Conservation (phyloP, 768 basidiomycete species). For the Coprinopsis marcescibilis region DNA sequence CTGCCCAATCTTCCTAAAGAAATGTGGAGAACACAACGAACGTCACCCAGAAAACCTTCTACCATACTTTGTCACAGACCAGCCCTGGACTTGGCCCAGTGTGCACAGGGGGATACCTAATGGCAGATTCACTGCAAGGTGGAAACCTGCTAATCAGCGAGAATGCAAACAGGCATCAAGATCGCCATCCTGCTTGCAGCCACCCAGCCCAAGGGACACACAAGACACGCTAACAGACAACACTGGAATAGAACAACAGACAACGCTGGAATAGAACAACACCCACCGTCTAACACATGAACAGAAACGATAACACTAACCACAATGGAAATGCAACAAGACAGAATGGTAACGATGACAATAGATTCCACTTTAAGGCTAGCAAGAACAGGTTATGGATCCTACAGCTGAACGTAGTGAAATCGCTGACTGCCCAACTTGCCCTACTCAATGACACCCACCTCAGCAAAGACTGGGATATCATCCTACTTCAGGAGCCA, state of each 20-base stretch:
- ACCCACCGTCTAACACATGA: too few relatives aligned
- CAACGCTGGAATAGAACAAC: too few relatives aligned
- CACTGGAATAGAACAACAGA: too few relatives aligned
- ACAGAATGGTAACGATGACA: background rate
- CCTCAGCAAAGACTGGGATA: constrained; percentile 20
- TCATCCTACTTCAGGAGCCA: constrained; percentile 36
- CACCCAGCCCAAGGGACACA: too few relatives aligned
- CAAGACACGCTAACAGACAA: too few relatives aligned
- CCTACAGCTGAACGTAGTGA: constrained; percentile 14
- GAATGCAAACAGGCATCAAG: too few relatives aligned
- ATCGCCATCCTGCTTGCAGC: too few relatives aligned
- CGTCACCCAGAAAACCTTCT: background rate
- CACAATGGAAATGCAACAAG: background rate
- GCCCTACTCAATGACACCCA: constrained; percentile 12
- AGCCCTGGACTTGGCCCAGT: background rate
- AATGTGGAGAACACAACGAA: background rate
- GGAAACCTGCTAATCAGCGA: too few relatives aligned
- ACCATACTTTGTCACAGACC: background rate
- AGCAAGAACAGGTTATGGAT: constrained; percentile 3
- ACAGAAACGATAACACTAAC: background rate
- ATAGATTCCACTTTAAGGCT: background rate
- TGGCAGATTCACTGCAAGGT: background rate
- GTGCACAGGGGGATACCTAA: background rate
- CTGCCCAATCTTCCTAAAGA: background rate
- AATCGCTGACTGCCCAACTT: constrained; percentile 12